Conservation (phyloP, 805 yeast species). For the Ogataea nakhonphanomensis region DNA sequence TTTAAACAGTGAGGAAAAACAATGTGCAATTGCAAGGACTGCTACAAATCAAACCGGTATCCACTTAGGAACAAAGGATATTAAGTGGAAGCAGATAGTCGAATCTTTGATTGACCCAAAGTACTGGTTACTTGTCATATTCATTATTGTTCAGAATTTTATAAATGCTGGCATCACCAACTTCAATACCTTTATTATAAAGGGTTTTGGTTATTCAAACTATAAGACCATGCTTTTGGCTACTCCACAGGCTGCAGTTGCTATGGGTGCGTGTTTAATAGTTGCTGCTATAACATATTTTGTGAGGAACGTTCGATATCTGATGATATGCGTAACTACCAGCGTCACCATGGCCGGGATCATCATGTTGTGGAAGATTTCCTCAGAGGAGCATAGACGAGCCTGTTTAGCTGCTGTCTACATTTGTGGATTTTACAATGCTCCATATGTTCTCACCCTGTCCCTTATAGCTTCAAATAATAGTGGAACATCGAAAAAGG, state of each 20-base stretch:
- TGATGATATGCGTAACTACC: slow-evolving; percentile 25
- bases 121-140: slow-evolving; percentile 30
- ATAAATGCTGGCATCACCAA: slow-evolving; percentile 59
- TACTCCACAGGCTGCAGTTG: slow-evolving; percentile 35
- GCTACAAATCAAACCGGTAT: slow-evolving; percentile 37
- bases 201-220: slow-evolving; percentile 33
- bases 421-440: slow-evolving; percentile 22
- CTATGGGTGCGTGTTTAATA: slow-evolving; percentile 32
- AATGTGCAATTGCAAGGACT: slow-evolving; percentile 30
- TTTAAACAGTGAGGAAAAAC: slow-evolving; percentile 36
- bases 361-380: slow-evolving; percentile 25
- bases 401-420: slow-evolving; percentile 25
- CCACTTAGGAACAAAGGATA: slow-evolving; percentile 35
- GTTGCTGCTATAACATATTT: slow-evolving; percentile 21
- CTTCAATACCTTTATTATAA: slow-evolving; percentile 44
- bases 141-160: slow-evolving; percentile 39
- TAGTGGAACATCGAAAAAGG: slow-evolving; percentile 67
- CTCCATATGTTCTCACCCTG: slow-evolving; percentile 21
- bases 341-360: slow-evolving; percentile 32
- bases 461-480: slow-evolving; percentile 37
- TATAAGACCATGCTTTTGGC: slow-evolving; percentile 35
- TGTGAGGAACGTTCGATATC: slow-evolving; percentile 23
- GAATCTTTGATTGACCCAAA: slow-evolving; percentile 36
- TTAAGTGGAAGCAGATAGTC: slow-evolving; percentile 28
- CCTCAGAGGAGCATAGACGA: slow-evolving; percentile 16